Evolutionary conservation across 1,284 basidiomycete species (phyloP).

Genomic region (Ceratobasidium sp.): DNA sequence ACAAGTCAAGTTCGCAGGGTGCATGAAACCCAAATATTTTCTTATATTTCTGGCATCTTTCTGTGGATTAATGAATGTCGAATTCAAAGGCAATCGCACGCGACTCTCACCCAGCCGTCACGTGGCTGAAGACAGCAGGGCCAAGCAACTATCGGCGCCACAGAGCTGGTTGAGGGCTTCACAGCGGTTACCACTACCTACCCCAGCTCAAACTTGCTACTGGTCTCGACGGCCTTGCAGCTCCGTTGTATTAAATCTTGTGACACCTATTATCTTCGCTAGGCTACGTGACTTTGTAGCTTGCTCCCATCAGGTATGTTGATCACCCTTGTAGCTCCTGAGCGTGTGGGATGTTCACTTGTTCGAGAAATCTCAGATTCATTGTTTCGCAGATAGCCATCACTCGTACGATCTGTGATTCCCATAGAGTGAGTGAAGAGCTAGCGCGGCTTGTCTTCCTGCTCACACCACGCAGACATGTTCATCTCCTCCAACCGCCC

Average conservation of each 20-base stretch:
- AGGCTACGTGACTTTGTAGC: background rate
- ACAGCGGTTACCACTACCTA: background rate
- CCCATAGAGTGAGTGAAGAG: background rate
- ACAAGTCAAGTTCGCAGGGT: too few species aligned
- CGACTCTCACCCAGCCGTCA: too few species aligned
- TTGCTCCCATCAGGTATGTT: background rate
- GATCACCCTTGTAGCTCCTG: background rate
- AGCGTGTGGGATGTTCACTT: conserved; percentile 21
- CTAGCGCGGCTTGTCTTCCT: background rate
- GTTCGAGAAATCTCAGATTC: conserved; percentile 1
- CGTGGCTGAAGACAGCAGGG: background rate
- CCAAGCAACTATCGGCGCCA: conserved; percentile 33
- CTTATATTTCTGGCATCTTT: too few species aligned
- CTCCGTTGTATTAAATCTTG: too few species aligned
- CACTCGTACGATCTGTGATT: background rate
- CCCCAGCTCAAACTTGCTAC: conserved; percentile 4
- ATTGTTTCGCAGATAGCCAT: conserved; percentile 27
- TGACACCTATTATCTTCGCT: background rate
- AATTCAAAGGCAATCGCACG: too few species aligned
- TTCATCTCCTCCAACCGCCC: conserved; percentile 42
- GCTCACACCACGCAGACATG: conserved; percentile 11
- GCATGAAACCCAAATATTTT: too few species aligned
- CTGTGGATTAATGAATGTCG: too few species aligned
- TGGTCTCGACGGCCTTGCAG: conserved; percentile 4
- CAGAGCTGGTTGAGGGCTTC: conserved; percentile 35